phyloP scores from a whole-genome alignment of 2,329 filamentous ascomycete species.

The Neofusicoccum cordaticola region DNA sequence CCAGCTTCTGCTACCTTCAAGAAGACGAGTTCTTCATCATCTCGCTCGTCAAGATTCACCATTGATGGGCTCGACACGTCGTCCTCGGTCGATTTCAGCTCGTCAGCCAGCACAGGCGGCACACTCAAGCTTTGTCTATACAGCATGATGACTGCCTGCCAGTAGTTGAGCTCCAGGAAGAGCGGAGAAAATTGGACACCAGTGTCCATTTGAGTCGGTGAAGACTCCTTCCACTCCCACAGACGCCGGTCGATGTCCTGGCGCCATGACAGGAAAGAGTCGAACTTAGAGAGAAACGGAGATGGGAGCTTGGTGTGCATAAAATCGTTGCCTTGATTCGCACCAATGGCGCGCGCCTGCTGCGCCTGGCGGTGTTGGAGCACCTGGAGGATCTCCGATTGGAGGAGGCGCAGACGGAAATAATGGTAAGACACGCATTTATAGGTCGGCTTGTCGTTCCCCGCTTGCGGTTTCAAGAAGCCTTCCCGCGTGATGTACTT shows the following conservation, averaged over 20 bases:
- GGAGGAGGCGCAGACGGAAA: slow-evolving; percentile 79
- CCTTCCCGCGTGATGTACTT: slow-evolving; percentile 79
- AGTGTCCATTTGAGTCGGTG: slow-evolving; percentile 73
- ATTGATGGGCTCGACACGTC: slow-evolving; percentile 60
- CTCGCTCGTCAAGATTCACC: slow-evolving; percentile 63
- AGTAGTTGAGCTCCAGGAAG: slow-evolving; percentile 93
- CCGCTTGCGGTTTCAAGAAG: slow-evolving; percentile 60
- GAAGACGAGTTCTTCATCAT: slow-evolving; percentile 89
- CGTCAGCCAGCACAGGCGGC: slow-evolving; percentile 77
- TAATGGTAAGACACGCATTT: slow-evolving; percentile 92
- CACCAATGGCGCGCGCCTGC: slow-evolving; percentile 64
- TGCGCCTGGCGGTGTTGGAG: slow-evolving; percentile 89
- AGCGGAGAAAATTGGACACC: slow-evolving; percentile 87
- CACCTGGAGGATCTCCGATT: slow-evolving; percentile 93
- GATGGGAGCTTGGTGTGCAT: slow-evolving; percentile 78
- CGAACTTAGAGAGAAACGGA: slow-evolving; percentile 79
- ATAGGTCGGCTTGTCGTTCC: slow-evolving; percentile 69
- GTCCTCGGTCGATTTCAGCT: slow-evolving; percentile 59
- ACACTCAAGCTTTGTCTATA: slow-evolving; percentile 89
- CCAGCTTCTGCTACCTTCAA: slow-evolving; percentile 93
- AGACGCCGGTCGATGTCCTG: slow-evolving; percentile 80
- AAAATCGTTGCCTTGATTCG: slow-evolving; percentile 64
- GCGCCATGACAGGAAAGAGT: slow-evolving; percentile 84
- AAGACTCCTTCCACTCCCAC: slow-evolving; percentile 80
- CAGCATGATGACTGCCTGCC: slow-evolving; percentile 94